Evolutionary conservation across 2,329 filamentous ascomycete genomes (phyloP), one percentile per base, ranked within the genome.

Genomic region (Lachnellula suecica): DNA sequence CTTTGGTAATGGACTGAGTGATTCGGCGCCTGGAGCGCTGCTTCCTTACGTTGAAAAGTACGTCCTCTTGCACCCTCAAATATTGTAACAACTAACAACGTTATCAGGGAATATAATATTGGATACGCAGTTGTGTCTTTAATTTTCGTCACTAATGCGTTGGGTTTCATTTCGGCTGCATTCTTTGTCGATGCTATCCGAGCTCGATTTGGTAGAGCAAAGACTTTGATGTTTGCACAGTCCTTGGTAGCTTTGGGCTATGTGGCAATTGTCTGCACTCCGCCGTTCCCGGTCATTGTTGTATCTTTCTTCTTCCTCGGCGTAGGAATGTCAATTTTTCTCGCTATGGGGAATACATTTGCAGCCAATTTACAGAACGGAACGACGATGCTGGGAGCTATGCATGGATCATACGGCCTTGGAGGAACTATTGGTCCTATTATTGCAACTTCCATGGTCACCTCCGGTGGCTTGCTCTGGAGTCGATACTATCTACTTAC

Each of bases 51-150:
- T 95, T 69, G 88, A 93, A 67, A 76, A 72, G 68, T 82, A 66
- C 60, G 71, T 61, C 2, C 15, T 13, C 50, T 56, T 29, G 56
- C 31, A 47, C 4, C 4, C 22, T 20, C 17, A 27, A 13, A 37
- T 29, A 24, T 13, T n/a, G 29, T 22, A 20, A 15, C 53, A 50
- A 51, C 53, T 50, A 45, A 57, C 38, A 20, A 17, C 31, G 3
- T 34, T 25, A 44, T 42, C 10, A 82, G 79, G 41, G 69, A 88
- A 62, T 95, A 93, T 65, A 60, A 77, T 52, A 89, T 94, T 51
- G 86, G 85, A 38, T 93, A 94, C 67, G 87, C 84, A 2, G 71
- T 90, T 8, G 88, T 94, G 2, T 93, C 90, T 2, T 74, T 93
- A 34, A 89, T 95, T 63, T 95, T 94, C 72, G 80, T 94, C 25